Evolutionary conservation across 192 early-diverging fungal species (phyloP), one percentile per base, ranked within the genome.

Genomic region (Backusella morwellensis): DNA sequence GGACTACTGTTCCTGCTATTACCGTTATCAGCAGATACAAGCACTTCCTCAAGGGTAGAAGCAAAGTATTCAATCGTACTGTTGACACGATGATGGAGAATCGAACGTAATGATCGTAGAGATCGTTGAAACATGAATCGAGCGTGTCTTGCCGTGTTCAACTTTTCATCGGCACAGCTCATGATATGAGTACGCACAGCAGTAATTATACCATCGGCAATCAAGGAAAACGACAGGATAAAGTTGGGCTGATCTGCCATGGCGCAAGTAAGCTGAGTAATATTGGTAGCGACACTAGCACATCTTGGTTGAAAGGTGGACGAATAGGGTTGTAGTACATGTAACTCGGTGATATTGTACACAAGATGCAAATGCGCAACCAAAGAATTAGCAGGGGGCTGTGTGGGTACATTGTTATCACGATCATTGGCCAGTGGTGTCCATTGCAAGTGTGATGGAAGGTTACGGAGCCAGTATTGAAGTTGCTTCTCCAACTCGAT

Each of bases 281-380:
- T 47, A 17, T 76, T 81, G 35, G 75, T 81, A 1, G 75, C 80
- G 0, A 81, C 66, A 2, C 52, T 74, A 1, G 59, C 36, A 34
- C 75, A 77, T 40, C 80, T 71, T 21, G 68, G 80, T 8, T 78
- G 77, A 3, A 77, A 40, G 36, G n/a, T 21, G n/a, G 72, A 73
- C 2, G 50, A 70, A 38, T 77, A 41, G 6, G 76, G 47, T 29
- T 71, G 56, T 38, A 79, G 34, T 14, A 83, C 35, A 40, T 35
- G 40, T 14, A 77, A 52, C 21, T 72, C 73, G 4, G 77, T 36
- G 36, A 71, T 47, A 52, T 80, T 75, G 44, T 71, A 83, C n/a
- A 78, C 40, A 6, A 83, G 68, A 36, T 83, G 82, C 19, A 83
- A 73, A 66, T 78, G 79, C 8, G 72, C 78, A 21, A 78, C 68